Base-by-base conservation (phyloP, 2,329 filamentous ascomycete species). In the Stemphylium vesicarium region DNA sequence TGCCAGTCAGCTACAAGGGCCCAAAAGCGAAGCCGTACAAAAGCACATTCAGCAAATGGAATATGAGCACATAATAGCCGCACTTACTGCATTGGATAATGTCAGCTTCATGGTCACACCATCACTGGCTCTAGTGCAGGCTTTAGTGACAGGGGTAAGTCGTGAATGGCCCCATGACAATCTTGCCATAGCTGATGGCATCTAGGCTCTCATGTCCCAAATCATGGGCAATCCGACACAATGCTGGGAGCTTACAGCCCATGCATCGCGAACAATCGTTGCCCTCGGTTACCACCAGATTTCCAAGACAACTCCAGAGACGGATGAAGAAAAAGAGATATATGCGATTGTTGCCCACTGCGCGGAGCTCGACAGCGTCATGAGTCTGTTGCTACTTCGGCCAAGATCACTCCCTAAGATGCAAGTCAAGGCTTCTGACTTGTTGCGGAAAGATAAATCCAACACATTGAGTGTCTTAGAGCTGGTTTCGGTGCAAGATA, bases 151-250 rank as follows among this genome's bases (percentile, higher is more conserved):
- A 7, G 71, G 70, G 1, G 70, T 71, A 53, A 56, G 67, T 65
- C 45, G 13, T 22, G 8, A 1, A 16, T 20, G 39, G 12, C 5
- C 15, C 5, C 31, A 4, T 10, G 1, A 20, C 32, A 35, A 5
- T 16, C 15, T 9, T 18, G n/a, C 18, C 12, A 18, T 33, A 20
- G 12, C 47, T 56, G n/a, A 53, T 1, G 4, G 12, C 33, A n/a
- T 15, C n/a, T 22, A 71, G 65, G 66, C 67, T 31, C 62, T 70
- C 36, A 60, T 73, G 42, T 68, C 73, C 65, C 69, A 73, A 40
- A 68, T 72, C 11, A 62, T 72, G 7, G 71, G 71, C 2, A 73
- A 74, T n/a, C 66, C 71, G 2, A 59, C 60, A 12, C 66, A 60
- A 18, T 73, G 70, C 37, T 74, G 70, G 71, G 63, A 63, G 15